A percentile compares a stretch with the other conserved stretches of the same genome.
These are phyloP conservation scores for Pyrenophora graminea DNA, from an alignment of 2,329 filamentous ascomycete species.

Conservation along the genomic window DNA sequence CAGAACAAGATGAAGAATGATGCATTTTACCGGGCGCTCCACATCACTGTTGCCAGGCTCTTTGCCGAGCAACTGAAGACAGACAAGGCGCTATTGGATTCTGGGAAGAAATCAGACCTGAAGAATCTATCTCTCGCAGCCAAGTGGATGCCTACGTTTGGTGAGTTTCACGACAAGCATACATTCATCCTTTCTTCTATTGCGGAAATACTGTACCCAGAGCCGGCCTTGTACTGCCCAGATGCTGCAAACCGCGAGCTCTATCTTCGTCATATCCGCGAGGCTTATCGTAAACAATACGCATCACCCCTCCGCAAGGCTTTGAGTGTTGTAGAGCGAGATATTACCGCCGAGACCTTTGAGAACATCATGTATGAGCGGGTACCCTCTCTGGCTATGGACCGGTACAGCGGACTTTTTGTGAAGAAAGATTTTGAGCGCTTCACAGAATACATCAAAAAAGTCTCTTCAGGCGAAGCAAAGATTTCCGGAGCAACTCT, in stretches of 20 bases:
- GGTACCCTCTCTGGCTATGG: slow-evolving; percentile 63
- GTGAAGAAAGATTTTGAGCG: slow-evolving; percentile 55
- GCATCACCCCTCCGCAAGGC: slow-evolving; percentile 59
- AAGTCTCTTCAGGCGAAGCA: slow-evolving; percentile 55
- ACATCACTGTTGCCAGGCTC: slow-evolving; percentile 59
- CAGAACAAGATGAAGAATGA: slow-evolving; percentile 51
- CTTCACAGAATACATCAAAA: slow-evolving; percentile 56
- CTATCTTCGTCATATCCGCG: slow-evolving; percentile 60
- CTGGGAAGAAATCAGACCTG: slow-evolving; percentile 47
- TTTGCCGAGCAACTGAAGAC: slow-evolving; percentile 60
- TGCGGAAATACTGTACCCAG: slow-evolving; percentile 59
- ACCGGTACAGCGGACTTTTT: slow-evolving; percentile 57
- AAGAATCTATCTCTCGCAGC: slow-evolving; percentile 59
- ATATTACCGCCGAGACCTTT: slow-evolving; percentile 54
- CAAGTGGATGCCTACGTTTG: slow-evolving; percentile 64
- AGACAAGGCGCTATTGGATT: slow-evolving; percentile 52
- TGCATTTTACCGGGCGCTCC: slow-evolving; percentile 56
- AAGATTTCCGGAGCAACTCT: slow-evolving; percentile 62
- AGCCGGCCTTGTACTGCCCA: slow-evolving; percentile 36
- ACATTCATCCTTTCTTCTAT: slow-evolving; percentile 63
- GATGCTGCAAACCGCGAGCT: slow-evolving; percentile 50
- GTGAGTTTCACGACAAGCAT: slow-evolving; percentile 62
- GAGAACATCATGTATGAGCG: slow-evolving; percentile 61
- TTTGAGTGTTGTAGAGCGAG: slow-evolving; percentile 58
- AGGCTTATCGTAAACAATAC: slow-evolving; percentile 57